These are phyloP conservation scores for Arabis alpina DNA, from an alignment of 345 rosid genomes.

Conservation along the genomic window DNA sequence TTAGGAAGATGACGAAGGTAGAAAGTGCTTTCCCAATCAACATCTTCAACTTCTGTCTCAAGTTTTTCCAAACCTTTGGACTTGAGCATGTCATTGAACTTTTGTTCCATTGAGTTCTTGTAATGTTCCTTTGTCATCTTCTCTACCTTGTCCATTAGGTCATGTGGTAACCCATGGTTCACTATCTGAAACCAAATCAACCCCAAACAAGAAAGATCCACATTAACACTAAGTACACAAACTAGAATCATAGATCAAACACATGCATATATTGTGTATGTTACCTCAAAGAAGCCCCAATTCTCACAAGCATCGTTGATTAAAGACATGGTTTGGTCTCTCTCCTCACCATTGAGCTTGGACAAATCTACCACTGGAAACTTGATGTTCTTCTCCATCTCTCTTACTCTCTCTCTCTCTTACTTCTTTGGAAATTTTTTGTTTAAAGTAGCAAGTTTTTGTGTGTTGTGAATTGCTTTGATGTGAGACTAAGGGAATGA, in stretches of 20 bases:
- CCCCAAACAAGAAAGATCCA: constrained; percentile 5
- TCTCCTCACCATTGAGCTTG: constrained; percentile 68
- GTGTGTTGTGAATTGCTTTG: constrained; percentile 35
- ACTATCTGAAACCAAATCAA: constrained; percentile 46
- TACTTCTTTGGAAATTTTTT: constrained; percentile 3
- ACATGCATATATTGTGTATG: not conserved
- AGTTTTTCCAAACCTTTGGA: constrained; percentile 60
- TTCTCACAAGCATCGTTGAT: constrained; percentile 96
- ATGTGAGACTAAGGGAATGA: constrained; percentile 29
- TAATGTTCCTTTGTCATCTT: constrained; percentile 72
- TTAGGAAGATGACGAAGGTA: constrained; percentile 70
- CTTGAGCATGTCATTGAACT: constrained; percentile 74
- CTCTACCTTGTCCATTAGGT: constrained; percentile 77
- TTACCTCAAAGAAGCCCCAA: constrained; percentile 99
- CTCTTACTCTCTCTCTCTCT: constrained; percentile 22
- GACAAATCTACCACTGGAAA: constrained; percentile 78
- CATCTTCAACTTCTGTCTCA: constrained; percentile 60
- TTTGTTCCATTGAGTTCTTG: constrained; percentile 61
- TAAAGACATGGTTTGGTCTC: constrained; percentile 63
- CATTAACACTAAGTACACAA: constrained; percentile 17
- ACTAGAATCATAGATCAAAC: not conserved
- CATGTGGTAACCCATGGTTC: constrained; percentile 75
- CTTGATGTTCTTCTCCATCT: constrained; percentile 43
- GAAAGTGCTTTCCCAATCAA: constrained; percentile 94
- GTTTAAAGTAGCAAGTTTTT: constrained; percentile 33